Conservation (phyloP, 768 basidiomycete genomes). For the Gloeophyllum trabeum region DNA sequence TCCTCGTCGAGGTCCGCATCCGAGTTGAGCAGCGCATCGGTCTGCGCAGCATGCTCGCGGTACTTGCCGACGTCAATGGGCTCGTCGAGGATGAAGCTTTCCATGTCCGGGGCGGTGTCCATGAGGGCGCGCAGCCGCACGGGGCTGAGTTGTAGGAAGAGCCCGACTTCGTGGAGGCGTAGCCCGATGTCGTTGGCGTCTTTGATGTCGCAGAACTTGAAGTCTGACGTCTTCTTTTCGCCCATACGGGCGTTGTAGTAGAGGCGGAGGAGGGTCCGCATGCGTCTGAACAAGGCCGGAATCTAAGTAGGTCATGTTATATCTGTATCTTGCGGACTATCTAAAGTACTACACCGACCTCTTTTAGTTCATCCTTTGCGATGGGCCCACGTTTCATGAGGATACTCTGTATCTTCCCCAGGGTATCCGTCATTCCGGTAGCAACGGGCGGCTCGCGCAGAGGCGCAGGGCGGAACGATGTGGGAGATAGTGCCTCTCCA, state of each 20-base stretch:
- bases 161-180: conserved; percentile 14
- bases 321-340: neutral
- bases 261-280: conserved; percentile 15
- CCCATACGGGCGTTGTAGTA: conserved; percentile 14
- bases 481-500: too few relatives aligned
- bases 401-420: conserved; percentile 7
- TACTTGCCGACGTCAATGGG: conserved; percentile 16
- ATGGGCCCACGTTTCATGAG: conserved; percentile 7
- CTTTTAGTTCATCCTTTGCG: conserved; percentile 6
- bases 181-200: conserved; percentile 14
- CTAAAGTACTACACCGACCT: conserved; percentile 2
- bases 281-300: conserved; percentile 12
- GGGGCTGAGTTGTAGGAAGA: conserved; percentile 15
- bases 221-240: conserved; percentile 8
- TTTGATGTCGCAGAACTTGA: conserved; percentile 16
- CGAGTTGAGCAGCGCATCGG: too few relatives aligned
- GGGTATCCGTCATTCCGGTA: conserved; percentile 13
- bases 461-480: too few relatives aligned
- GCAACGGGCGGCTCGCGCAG: conserved; percentile 11
- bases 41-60: conserved; percentile 10
- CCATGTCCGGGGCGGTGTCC: conserved; percentile 11
- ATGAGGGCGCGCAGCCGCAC: conserved; percentile 12
- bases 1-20: conserved; percentile 16
- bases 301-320: conserved; percentile 1
- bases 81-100: conserved; percentile 15